A percentile compares a stretch with the other conserved stretches of the same genome.
phyloP scores from a whole-genome alignment of 495 filamentous ascomycete genomes.

The Darksidea phi region DNA sequence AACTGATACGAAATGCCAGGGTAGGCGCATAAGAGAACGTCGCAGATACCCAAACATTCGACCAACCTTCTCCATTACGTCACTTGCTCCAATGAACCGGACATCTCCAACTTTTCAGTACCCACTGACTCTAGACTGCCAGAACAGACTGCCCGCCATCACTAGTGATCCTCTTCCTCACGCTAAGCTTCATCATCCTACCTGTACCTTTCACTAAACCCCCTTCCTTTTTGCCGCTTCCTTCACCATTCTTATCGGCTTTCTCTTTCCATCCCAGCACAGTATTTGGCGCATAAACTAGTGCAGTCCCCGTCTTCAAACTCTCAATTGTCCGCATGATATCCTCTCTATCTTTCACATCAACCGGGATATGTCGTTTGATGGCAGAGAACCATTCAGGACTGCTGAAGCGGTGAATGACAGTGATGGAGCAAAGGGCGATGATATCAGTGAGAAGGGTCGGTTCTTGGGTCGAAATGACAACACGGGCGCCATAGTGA shows the following conservation, averaged over 20 bases:
- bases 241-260: not conserved
- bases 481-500: constrained; percentile 62
- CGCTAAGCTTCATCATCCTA: constrained; percentile 3
- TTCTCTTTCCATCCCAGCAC: constrained; percentile 12
- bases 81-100: no score
- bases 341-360: constrained; percentile 26
- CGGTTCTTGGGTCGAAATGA: constrained; percentile 79
- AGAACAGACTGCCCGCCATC: constrained; percentile 7
- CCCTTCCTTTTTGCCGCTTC: no score
- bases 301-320: constrained; percentile 13
- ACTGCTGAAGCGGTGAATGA: constrained; percentile 73
- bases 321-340: constrained; percentile 5
- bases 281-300: constrained; percentile 8
- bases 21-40: no score
- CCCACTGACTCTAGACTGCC: not conserved
- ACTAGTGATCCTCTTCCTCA: constrained; percentile 12
- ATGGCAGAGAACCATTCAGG: constrained; percentile 67
- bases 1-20: no score
- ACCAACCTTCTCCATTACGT: no score
- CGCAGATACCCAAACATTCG: no score
- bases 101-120: no score
- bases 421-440: constrained; percentile 66
- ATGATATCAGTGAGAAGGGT: constrained; percentile 69
- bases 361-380: constrained; percentile 53
- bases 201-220: constrained; percentile 13